These are phyloP conservation scores for Cordia subcordata DNA, from an alignment of 257 asterid species.

Conservation along the genomic window DNA sequence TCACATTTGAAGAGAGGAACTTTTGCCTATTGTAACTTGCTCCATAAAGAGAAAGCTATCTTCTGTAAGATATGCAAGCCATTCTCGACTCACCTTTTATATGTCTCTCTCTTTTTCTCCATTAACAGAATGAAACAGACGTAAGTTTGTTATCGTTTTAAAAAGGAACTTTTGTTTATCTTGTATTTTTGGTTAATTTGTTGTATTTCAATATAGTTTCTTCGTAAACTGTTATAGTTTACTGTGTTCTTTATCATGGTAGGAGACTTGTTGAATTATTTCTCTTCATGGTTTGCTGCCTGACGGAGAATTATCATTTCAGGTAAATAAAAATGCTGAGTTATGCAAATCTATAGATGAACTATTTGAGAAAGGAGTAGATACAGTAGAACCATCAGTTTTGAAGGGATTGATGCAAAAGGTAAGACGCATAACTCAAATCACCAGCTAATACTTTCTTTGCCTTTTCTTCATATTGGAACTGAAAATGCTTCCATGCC, in stretches of 20 bases:
- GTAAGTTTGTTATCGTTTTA: too few relatives aligned
- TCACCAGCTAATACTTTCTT: background rate
- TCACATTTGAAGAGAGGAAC: too few relatives aligned
- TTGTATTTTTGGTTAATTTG: too few relatives aligned
- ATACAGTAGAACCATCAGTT: conserved; percentile 44
- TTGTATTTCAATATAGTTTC: background rate
- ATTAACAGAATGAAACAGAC: too few relatives aligned
- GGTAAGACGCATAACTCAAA: conserved; percentile 33
- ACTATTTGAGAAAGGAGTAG: conserved; percentile 68
- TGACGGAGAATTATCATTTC: conserved; percentile 23
- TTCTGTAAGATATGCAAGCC: too few relatives aligned
- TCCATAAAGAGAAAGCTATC: too few relatives aligned
- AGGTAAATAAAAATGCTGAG: conserved; percentile 79
- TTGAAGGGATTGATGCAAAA: conserved; percentile 60
- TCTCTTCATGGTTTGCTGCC: conserved; percentile 11
- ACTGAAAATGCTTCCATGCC: background rate
- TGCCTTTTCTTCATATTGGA: background rate
- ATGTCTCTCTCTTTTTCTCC: too few relatives aligned
- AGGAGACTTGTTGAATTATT: background rate
- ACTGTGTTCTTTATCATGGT: too few relatives aligned
- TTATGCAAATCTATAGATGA: conserved; percentile 84
- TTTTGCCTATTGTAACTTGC: too few relatives aligned
- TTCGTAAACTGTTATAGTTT: background rate
- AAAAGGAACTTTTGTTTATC: background rate
- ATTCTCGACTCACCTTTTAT: too few relatives aligned